Conservation (phyloP, 2,329 filamentous ascomycete species). For the Pseudocercospora fijiensis region DNA sequence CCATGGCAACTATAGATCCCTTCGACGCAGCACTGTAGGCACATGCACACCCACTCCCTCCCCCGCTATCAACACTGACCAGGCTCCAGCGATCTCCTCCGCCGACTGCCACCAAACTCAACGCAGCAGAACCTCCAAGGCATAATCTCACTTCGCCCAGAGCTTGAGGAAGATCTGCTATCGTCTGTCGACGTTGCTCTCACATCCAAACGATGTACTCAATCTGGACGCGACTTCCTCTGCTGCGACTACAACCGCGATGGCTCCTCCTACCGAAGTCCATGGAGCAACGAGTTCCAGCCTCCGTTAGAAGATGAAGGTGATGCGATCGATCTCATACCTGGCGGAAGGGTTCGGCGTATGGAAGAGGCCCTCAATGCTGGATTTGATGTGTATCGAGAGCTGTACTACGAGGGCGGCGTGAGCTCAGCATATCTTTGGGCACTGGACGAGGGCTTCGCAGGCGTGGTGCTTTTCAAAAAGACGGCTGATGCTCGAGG, state of each 20-base stretch:
- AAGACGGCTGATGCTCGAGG: slow-evolving; percentile 63
- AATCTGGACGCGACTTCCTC: slow-evolving; percentile 90
- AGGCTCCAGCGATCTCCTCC: slow-evolving; percentile 80
- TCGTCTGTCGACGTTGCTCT: slow-evolving; percentile 97
- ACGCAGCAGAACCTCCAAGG: slow-evolving; percentile 83
- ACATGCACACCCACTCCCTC: background rate
- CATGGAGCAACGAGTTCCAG: slow-evolving; percentile 99
- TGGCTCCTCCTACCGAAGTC: slow-evolving; percentile 93
- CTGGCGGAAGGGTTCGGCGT: slow-evolving; percentile 84
- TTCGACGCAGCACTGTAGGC: slow-evolving; percentile 75
- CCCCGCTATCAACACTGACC: slow-evolving; percentile 14
- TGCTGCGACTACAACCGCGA: slow-evolving; percentile 99
- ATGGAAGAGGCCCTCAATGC: slow-evolving; percentile 95
- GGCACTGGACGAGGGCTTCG: slow-evolving; percentile 97
- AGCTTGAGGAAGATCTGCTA: slow-evolving; percentile 94
- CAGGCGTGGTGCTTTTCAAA: slow-evolving; percentile 91
- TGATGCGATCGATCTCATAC: slow-evolving; percentile 76
- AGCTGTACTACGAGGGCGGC: slow-evolving; percentile 95
- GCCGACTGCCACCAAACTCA: slow-evolving; percentile 91
- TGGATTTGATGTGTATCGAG: slow-evolving; percentile 93
- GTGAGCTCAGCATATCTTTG: slow-evolving; percentile 97
- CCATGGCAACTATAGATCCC: slow-evolving; percentile 53
- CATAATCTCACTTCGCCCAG: slow-evolving; percentile 84
- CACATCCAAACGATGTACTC: slow-evolving; percentile 77
- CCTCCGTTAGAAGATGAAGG: slow-evolving; percentile 70